Evolutionary conservation across 305 asterid species (phyloP), one percentile per base, ranked within the genome.

Genomic region (Caryopteris hybrid): DNA sequence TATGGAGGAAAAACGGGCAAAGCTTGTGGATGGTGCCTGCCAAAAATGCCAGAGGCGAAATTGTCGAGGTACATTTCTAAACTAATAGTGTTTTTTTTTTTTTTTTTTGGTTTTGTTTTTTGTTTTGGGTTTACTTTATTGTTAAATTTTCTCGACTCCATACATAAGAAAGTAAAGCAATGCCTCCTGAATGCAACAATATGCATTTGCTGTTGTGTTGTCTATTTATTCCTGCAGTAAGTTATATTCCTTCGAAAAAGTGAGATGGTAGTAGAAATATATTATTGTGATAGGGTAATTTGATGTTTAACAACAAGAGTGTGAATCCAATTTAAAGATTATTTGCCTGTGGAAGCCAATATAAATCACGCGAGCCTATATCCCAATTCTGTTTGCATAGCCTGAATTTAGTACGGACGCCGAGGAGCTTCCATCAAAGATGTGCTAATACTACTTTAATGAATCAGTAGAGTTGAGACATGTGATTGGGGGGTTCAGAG

Each of bases 1-100:
- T 95, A 67, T 91, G 97, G 97, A 84, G 90, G 77, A 87, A 85
- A 76, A 84, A 79, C 55, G 97, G 99, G 47, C 96, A 86, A 75
- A 83, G 86, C 67, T 80, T 91, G 88, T 95, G 96, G 92, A 81
- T 86, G 72, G 78, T 91, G 80, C 88, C 97, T n/a, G 85, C 88
- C 38, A 86, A 86, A 61, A 76, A 70, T 64, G 86, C 88, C 59
- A 72, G 81, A 69, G 92, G 85, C 13, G 97, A 90, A 66, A 79
- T 72, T 72, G 86, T 78, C 58, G 98, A 95, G 96, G 99, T 90
- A 81, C 76, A 75, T 78, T 78, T 76, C 11, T 42, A 14, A 58
- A 33, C 45, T 70, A 36, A 31, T 57, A 50, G 46, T 34, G 39
- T 3, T 34, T 47, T 57, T 38, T 13, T 42, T 14, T 3, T 38